Percentiles rank a stretch among this genome's conserved stretches.
phyloP scores from a whole-genome alignment of 139 green algal genomes.

The Tetraselmis chui region DNA sequence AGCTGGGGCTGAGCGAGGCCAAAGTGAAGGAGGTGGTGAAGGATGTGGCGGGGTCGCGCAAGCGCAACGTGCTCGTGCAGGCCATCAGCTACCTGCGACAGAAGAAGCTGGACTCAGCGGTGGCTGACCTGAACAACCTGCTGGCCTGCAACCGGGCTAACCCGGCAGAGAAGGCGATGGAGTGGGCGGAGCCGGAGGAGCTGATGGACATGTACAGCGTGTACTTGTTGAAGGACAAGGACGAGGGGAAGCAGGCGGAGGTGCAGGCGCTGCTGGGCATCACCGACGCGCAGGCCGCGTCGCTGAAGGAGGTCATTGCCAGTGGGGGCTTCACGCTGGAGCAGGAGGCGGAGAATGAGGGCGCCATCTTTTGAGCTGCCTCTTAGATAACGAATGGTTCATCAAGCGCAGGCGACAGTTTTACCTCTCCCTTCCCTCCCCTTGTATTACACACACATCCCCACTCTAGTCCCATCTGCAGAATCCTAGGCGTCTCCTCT shows the following conservation, averaged over 20 bases:
- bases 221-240: constrained; percentile 51
- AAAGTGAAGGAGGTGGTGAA: constrained; percentile 34
- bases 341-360: constrained; percentile 33
- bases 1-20: constrained; percentile 45
- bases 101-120: constrained; percentile 49
- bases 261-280: constrained; percentile 55
- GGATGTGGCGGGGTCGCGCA: constrained; percentile 52
- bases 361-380: constrained; percentile 26
- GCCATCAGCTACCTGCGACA: constrained; percentile 49
- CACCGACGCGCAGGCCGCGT: constrained; percentile 33
- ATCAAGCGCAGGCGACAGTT: too few relatives aligned
- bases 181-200: constrained; percentile 65
- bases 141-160: constrained; percentile 31
- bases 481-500: too few relatives aligned
- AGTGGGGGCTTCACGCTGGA: constrained; percentile 31
- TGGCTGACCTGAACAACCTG: constrained; percentile 55
- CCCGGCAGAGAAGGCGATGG: constrained; percentile 42
- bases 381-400: too few relatives aligned
- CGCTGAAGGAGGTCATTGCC: constrained; percentile 21
- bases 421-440: too few relatives aligned
- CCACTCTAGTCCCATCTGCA: too few relatives aligned
- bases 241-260: constrained; percentile 36
- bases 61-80: constrained; percentile 70
- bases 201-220: constrained; percentile 72
- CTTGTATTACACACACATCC: too few relatives aligned